Evolutionary conservation across 2,329 filamentous ascomycete genomes (phyloP).

Genomic region (Fusarium devonianum): DNA sequence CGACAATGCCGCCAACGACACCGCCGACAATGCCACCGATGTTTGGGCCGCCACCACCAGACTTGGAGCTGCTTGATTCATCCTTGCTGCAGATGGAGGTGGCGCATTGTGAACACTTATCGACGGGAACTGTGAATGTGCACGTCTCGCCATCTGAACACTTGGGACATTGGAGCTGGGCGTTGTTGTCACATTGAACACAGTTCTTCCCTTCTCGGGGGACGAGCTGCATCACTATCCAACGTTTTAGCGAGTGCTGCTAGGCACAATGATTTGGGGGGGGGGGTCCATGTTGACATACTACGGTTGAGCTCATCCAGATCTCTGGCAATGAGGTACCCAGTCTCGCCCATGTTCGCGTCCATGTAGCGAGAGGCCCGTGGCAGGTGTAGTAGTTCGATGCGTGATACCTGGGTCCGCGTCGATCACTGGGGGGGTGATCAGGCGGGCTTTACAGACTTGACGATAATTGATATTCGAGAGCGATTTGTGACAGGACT

Average conservation of each 20-base stretch:
- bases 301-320: constrained; percentile 44
- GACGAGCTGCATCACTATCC: constrained; percentile 47
- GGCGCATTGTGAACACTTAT: constrained; percentile 57
- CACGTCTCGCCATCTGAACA: constrained; percentile 55
- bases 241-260: constrained; percentile 15
- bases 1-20: constrained; percentile 82
- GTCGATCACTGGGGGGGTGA: constrained; percentile 40
- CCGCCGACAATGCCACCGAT: constrained; percentile 90
- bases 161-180: constrained; percentile 53
- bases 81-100: constrained; percentile 55
- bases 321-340: constrained; percentile 38
- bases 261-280: not conserved
- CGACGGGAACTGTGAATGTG: constrained; percentile 53
- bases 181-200: constrained; percentile 53
- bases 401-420: constrained; percentile 16
- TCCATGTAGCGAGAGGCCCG: constrained; percentile 1
- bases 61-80: constrained; percentile 28
- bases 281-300: constrained; percentile 30
- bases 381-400: constrained; percentile 14
- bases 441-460: constrained; percentile 24
- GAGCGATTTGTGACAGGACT: constrained; percentile 18
- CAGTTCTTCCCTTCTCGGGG: constrained; percentile 52
- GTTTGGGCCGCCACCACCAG: constrained; percentile 62
- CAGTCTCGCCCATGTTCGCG: constrained; percentile 33
- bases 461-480: constrained; percentile 21